Conservation (phyloP, 108 stramenopile species). For the Skeletonema marinoi region DNA sequence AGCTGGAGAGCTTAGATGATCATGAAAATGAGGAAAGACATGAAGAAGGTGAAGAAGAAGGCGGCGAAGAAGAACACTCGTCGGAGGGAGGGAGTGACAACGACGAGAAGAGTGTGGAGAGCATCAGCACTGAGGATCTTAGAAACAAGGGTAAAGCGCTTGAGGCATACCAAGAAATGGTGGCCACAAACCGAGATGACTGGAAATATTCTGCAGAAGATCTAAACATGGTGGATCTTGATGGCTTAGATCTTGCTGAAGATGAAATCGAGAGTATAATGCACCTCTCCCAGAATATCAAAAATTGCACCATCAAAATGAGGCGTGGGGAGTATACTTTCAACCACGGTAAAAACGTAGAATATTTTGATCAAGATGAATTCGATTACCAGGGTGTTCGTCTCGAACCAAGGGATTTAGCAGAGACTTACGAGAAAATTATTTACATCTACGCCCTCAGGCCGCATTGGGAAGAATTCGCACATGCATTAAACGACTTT, state of each 20-base stretch:
- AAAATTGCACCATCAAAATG: not conserved
- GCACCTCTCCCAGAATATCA: not conserved
- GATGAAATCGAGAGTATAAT: not conserved
- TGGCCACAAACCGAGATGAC: not conserved
- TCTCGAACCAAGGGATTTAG: not conserved
- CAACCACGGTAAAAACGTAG: not conserved
- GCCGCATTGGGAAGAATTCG: not conserved
- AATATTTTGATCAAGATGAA: not conserved
- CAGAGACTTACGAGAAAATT: not conserved
- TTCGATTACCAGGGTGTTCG: not conserved
- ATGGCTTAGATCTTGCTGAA: not conserved
- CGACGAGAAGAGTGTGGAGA: not conserved
- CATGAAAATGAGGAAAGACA: not conserved
- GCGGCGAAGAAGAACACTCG: not conserved
- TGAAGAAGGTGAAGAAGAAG: too few species aligned
- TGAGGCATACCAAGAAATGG: not conserved
- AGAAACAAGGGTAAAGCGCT: not conserved
- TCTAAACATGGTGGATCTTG: not conserved
- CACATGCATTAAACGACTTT: not conserved
- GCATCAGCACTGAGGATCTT: not conserved
- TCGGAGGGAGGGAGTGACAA: not conserved
- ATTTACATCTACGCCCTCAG: not conserved
- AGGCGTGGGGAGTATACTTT: not conserved
- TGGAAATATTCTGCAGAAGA: not conserved
- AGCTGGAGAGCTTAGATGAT: not conserved